These are phyloP conservation scores for Apiospora sp. DNA, from an alignment of 2,329 filamentous ascomycete genomes.

Conservation along the genomic window DNA sequence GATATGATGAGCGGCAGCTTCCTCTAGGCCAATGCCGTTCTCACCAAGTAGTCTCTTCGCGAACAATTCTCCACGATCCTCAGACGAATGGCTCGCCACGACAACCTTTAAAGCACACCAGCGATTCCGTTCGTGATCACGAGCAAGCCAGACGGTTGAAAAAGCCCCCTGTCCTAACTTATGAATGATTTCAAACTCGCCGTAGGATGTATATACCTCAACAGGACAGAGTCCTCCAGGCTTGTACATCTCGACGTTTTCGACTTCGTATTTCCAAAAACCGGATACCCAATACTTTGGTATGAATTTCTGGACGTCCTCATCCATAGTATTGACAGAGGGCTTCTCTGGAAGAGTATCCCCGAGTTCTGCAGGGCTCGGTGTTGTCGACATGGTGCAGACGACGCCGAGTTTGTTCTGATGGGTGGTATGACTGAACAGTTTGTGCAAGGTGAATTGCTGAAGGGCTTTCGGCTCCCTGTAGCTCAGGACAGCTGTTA, in stretches of 20 bases:
- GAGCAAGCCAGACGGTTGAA: conserved; percentile 33
- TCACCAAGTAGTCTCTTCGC: conserved; percentile 6
- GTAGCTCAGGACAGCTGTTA: not conserved
- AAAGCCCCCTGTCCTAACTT: conserved; percentile 31
- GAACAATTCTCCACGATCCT: conserved; percentile 27
- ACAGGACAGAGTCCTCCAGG: conserved; percentile 26
- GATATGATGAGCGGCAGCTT: conserved; percentile 28
- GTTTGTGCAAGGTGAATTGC: not conserved
- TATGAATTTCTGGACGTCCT: not conserved
- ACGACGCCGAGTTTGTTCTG: not conserved
- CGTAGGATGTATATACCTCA: conserved; percentile 14
- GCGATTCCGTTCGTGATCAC: conserved; percentile 27
- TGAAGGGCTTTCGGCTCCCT: not conserved
- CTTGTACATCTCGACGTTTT: conserved; percentile 28
- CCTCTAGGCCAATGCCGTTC: not conserved
- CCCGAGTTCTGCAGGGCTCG: not conserved
- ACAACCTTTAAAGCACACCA: conserved; percentile 33
- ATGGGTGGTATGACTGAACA: not conserved
- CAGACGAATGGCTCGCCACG: conserved; percentile 23
- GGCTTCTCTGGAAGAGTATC: not conserved
- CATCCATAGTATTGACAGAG: not conserved
- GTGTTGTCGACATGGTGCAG: conserved; percentile 4
- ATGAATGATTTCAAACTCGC: conserved; percentile 28
- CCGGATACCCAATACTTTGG: not conserved
- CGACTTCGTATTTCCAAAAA: not conserved